Evolutionary conservation across 2,329 filamentous ascomycete genomes (phyloP).

Genomic region (Verticillium klebahnii): DNA sequence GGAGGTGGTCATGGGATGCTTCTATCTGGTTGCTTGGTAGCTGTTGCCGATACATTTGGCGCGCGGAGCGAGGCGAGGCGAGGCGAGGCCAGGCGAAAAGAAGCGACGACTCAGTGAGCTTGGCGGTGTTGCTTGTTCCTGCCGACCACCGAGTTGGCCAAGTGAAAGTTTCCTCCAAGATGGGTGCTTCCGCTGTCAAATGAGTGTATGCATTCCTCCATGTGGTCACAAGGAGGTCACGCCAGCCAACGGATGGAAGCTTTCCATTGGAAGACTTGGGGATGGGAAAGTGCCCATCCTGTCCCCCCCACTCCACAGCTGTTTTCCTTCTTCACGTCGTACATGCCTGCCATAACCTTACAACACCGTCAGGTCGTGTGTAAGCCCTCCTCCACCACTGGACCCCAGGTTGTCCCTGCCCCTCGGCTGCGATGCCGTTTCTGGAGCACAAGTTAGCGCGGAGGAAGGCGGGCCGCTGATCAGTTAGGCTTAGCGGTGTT

Average conservation of each 20-base stretch:
- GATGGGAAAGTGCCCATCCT: not conserved
- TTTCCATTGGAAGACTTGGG: not conserved
- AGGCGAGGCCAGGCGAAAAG: not conserved
- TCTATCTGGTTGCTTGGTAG: not conserved
- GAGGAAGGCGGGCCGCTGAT: constrained; percentile 15
- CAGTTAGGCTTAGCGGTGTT: constrained; percentile 9
- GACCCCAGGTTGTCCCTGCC: not conserved
- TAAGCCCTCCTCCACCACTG: not conserved
- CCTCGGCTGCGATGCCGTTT: constrained; percentile 5
- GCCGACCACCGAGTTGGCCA: not conserved
- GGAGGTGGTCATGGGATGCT: not conserved
- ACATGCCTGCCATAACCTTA: no score
- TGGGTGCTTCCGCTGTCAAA: not conserved
- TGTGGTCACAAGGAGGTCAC: not conserved
- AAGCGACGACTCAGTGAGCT: not conserved
- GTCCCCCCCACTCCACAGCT: not conserved
- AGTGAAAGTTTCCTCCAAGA: no score
- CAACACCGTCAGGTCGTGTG: not conserved
- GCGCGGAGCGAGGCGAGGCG: not conserved
- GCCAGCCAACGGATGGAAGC: not conserved
- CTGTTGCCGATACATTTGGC: not conserved
- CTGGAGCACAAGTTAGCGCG: constrained; percentile 6
- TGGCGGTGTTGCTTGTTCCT: not conserved
- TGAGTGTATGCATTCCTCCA: not conserved
- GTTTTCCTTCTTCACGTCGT: no score